These are phyloP conservation scores for Talaromyces atroroseus DNA, from an alignment of 2,329 filamentous ascomycete genomes.

Conservation along the genomic window DNA sequence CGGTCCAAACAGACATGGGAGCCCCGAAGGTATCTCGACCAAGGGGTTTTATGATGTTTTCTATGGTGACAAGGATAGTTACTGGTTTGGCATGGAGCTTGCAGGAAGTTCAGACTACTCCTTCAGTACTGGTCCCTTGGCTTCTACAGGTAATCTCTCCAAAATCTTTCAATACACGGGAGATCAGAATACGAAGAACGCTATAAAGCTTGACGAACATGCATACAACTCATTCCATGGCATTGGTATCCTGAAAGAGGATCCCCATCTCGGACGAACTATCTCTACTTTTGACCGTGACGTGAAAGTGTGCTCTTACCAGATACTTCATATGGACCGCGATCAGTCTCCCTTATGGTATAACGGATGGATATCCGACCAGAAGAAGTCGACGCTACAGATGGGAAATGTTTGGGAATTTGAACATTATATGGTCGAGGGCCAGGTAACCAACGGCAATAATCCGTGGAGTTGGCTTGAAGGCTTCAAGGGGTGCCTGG, in stretches of 20 bases:
- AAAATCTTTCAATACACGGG: background rate
- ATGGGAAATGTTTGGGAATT: background rate
- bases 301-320: constrained; percentile 32
- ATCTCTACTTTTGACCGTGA: background rate
- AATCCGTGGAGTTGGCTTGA: background rate
- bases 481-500: background rate
- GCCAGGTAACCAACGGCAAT: background rate
- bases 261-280: background rate
- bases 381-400: background rate
- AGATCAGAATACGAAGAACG: background rate
- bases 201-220: background rate
- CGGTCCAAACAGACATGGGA: background rate
- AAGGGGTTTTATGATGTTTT: constrained; percentile 37
- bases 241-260: background rate
- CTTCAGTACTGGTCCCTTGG: constrained; percentile 38
- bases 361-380: constrained; percentile 36
- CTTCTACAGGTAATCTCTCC: constrained; percentile 29
- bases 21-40: background rate
- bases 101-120: constrained; percentile 39
- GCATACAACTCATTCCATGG: background rate
- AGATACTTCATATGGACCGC: constrained; percentile 41
- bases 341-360: constrained; percentile 43
- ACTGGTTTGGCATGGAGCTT: constrained; percentile 47
- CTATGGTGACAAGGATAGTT: constrained; percentile 47
- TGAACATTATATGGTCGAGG: background rate